Conservation (phyloP, 2,329 filamentous ascomycete species). For the Xylariaceae sp. region DNA sequence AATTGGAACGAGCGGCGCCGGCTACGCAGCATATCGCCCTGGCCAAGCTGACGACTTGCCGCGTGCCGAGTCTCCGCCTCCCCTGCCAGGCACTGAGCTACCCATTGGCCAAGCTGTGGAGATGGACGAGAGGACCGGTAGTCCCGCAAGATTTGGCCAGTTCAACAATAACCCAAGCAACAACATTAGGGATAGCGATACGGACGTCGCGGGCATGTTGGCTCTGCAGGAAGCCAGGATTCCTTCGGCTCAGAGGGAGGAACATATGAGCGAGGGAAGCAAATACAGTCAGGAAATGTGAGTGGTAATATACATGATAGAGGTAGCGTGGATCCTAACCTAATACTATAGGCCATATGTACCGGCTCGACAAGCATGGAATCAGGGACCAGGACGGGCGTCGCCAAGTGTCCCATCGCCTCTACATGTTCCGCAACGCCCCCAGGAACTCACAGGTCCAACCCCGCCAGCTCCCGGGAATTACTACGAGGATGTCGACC, state of each 20-base stretch:
- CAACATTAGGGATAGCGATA: slow-evolving; percentile 61
- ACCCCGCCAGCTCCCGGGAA: slow-evolving; percentile 36
- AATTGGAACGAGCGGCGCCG: slow-evolving; percentile 32
- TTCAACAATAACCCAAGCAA: slow-evolving; percentile 33
- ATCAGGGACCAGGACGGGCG: slow-evolving; percentile 41
- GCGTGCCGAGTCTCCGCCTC: slow-evolving; percentile 63
- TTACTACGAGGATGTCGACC: slow-evolving; percentile 94
- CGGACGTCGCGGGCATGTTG: slow-evolving; percentile 72
- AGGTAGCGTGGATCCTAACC: slow-evolving; percentile 13
- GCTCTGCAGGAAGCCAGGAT: slow-evolving; percentile 60
- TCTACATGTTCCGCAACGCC: slow-evolving; percentile 35
- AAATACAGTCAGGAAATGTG: slow-evolving; percentile 73
- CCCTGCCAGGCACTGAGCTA: slow-evolving; percentile 48
- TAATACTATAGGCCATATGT: slow-evolving; percentile 48
- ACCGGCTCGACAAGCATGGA: slow-evolving; percentile 57
- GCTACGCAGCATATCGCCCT: slow-evolving; percentile 45
- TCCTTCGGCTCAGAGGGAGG: slow-evolving; percentile 38
- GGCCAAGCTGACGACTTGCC: slow-evolving; percentile 47
- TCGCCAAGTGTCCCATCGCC: slow-evolving; percentile 48
- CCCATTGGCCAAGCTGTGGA: slow-evolving; percentile 67
- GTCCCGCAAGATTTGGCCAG: slow-evolving; percentile 45
- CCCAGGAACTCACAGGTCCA: slow-evolving; percentile 37
- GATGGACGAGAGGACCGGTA: slow-evolving; percentile 71
- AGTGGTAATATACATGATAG: slow-evolving; percentile 35
- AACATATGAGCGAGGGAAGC: slow-evolving; percentile 64